Evolutionary conservation across 768 basidiomycete genomes (phyloP).

Genomic region (Lactarius sanguifluus): DNA sequence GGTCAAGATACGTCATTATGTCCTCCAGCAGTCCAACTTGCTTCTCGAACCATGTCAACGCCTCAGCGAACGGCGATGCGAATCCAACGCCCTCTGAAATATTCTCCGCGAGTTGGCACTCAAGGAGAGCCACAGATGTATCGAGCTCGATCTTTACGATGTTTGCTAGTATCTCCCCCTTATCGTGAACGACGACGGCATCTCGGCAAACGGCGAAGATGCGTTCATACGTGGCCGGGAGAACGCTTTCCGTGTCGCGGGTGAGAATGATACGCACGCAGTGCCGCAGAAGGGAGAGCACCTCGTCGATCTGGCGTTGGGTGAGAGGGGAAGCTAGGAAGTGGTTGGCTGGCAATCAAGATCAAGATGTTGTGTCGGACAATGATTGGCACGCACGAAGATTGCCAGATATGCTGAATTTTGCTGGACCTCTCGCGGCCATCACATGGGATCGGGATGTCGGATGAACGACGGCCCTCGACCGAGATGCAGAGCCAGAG

Average conservation of each 20-base stretch:
- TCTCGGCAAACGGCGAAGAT: constrained; percentile 59
- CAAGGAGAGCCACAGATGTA: constrained; percentile 46
- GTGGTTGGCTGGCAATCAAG: not conserved
- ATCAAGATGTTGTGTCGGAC: not conserved
- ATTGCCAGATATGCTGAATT: constrained; percentile 48
- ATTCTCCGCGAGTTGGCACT: constrained; percentile 39
- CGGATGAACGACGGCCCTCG: constrained; percentile 33
- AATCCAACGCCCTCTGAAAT: constrained; percentile 46
- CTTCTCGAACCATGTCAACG: constrained; percentile 62
- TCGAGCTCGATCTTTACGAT: constrained; percentile 61
- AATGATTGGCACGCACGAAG: constrained; percentile 32
- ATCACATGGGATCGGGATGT: constrained; percentile 32
- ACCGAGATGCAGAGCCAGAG: constrained; percentile 62
- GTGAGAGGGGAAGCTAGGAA: constrained; percentile 27
- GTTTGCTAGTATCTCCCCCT: constrained; percentile 60
- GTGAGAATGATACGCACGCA: constrained; percentile 42
- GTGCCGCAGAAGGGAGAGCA: constrained; percentile 37
- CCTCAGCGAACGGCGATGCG: constrained; percentile 54
- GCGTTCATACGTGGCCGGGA: constrained; percentile 53
- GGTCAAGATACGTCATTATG: constrained; percentile 15
- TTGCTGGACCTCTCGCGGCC: constrained; percentile 40
- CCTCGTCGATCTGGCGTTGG: constrained; percentile 26
- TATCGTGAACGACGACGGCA: constrained; percentile 50
- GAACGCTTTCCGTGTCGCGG: constrained; percentile 35
- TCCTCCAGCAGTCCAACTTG: constrained; percentile 48